A percentile compares a stretch with the other conserved stretches of the same genome.
Evolutionary conservation across 129 eudicot genomes (phyloP).

Genomic region (Flaveria brownii): DNA sequence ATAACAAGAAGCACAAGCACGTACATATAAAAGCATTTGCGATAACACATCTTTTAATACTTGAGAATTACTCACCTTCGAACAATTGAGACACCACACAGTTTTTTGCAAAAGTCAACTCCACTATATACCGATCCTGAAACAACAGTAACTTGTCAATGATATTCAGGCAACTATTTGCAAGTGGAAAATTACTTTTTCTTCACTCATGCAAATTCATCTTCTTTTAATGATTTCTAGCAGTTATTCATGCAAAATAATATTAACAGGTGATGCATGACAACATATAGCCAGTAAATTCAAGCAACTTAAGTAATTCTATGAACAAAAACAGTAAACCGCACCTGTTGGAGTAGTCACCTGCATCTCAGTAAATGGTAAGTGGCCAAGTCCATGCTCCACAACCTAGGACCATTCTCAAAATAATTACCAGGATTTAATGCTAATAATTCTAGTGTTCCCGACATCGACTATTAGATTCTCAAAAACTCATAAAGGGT

Average conservation of each 20-base stretch:
- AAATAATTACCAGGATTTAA: not conserved
- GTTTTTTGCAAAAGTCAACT: conserved; percentile 98
- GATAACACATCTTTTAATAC: conserved; percentile 4
- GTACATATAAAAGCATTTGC: not conserved
- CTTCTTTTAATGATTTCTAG: conserved; percentile 14
- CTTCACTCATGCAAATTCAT: conserved; percentile 11
- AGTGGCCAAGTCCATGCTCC: conserved; percentile 99
- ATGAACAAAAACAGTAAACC: not conserved
- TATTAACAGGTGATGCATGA: conserved; percentile 16
- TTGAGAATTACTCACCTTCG: conserved; percentile 68
- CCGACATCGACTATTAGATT: not conserved
- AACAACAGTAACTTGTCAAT: conserved; percentile 26
- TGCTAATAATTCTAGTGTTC: not conserved
- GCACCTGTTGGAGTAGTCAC: conserved; percentile 91
- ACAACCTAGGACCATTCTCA: conserved; percentile 65
- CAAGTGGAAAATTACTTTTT: not conserved
- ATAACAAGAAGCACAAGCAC: conserved; percentile 10
- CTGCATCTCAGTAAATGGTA: conserved; percentile 96
- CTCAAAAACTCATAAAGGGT: conserved; percentile 15
- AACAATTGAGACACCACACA: conserved; percentile 93
- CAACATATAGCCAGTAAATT: conserved; percentile 17
- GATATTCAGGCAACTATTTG: conserved; percentile 16
- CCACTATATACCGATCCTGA: conserved; percentile 93
- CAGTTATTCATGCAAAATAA: conserved; percentile 6
- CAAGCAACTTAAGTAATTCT: conserved; percentile 2